phyloP scores from a whole-genome alignment of 1,139 yeast species.

The Suzukiozyma palmioleophila region DNA sequence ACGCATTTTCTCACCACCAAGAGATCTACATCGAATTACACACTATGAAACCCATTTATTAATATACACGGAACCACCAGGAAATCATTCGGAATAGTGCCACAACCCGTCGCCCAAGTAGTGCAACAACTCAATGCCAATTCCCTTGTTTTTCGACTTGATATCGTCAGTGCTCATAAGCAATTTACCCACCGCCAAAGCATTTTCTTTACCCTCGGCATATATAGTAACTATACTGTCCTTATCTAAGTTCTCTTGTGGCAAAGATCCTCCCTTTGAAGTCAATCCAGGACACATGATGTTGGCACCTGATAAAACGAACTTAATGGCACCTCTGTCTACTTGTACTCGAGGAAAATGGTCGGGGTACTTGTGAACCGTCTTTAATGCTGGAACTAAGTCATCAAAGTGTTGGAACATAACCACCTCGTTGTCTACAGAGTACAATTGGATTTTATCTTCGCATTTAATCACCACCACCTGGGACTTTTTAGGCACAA shows the following conservation, averaged over 20 bases:
- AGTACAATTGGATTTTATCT: conserved; percentile 77
- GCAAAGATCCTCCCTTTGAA: conserved; percentile 81
- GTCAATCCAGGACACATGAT: conserved; percentile 98
- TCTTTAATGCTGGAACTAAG: conserved; percentile 67
- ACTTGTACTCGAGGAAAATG: conserved; percentile 86
- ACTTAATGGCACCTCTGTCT: conserved; percentile 95
- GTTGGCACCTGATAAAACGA: conserved; percentile 90
- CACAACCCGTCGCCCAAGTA: conserved; percentile 90
- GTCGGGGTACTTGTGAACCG: conserved; percentile 79
- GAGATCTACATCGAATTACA: conserved; percentile 9
- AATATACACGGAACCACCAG: conserved; percentile 6
- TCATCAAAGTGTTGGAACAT: conserved; percentile 85
- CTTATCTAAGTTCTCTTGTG: conserved; percentile 61
- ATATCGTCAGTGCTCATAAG: conserved; percentile 90
- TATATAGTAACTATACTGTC: conserved; percentile 74
- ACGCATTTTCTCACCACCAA: conserved; percentile 25
- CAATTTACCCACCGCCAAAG: conserved; percentile 84
- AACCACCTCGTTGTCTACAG: conserved; percentile 69
- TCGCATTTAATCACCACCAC: conserved; percentile 81
- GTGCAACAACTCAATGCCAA: conserved; percentile 82
- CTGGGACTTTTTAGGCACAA: conserved; percentile 91
- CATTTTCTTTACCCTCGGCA: conserved; percentile 91
- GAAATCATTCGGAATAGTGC: conserved; percentile 41
- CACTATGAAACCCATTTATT: conserved; percentile 2
- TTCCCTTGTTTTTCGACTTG: conserved; percentile 77